Evolutionary conservation across 176 grass and related monocot genomes (phyloP), one percentile per base, ranked within the genome.

Genomic region (Carex parvula): DNA sequence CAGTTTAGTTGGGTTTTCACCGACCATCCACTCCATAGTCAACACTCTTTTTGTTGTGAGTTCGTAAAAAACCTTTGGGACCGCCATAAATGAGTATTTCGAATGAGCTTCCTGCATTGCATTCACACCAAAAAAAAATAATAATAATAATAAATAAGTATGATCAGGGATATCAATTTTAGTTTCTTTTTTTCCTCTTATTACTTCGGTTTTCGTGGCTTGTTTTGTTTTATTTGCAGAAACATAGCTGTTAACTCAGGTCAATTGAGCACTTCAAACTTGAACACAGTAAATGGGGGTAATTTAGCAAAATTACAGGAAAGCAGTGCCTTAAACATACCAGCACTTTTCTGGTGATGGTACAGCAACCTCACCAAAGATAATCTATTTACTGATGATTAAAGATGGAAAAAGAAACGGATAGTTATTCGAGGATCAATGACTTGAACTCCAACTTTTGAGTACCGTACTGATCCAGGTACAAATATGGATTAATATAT

Each of bases 21-120:
- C 95, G 26, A 79, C n/a, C 61, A 98, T 78, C 95, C 95, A 98
- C 75, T 98, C 91, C 92, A 93, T 93, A 60, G 90, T 98, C 58
- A 98, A 88, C 89, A 98, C 92, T 87, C 89, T 94, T 80, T 90
- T 94, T 76, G 84, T 93, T 48, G 92, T 94, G 83, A 93, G 64
- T 79, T 91, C 83, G 82, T 84, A 90, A 37, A 91, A 86, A 85
- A 98, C 84, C 80, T 98, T 98, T 5, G 95, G 95, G 76, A 91
- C 91, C 53, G 86, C n/a, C 16, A 98, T 93, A 87, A 94, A 98
- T 81, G 84, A 86, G 89, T 94, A 98, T 26, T 86, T 84, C 3
- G 89, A 94, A 87, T 98, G 95, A 89, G 67, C 84, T 84, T 98
- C 91, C 95, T 98, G 91, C 50, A 91, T 59, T 29, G 8, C 60